A percentile compares a stretch with the other conserved stretches of the same genome.
Evolutionary conservation across 2,329 filamentous ascomycete species (phyloP).

Genomic region (Fusarium temperatum): DNA sequence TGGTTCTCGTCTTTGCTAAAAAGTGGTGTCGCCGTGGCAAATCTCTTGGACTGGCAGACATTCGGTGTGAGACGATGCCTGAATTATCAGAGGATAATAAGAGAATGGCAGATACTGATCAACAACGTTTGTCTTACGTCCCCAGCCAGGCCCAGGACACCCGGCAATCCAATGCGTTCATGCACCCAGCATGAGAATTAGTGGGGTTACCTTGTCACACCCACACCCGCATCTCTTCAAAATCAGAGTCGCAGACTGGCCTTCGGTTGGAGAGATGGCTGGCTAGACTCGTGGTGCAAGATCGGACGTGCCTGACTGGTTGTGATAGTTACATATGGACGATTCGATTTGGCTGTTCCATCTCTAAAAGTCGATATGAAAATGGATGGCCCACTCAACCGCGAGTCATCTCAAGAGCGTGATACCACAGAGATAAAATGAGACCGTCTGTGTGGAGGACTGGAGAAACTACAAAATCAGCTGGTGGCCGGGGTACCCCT

Average conservation of each 20-base stretch:
- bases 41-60: neutral
- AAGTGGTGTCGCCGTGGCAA: conserved; percentile 16
- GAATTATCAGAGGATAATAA: conserved; percentile 5
- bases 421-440: conserved; percentile 29
- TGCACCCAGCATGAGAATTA: conserved; percentile 30
- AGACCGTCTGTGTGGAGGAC: conserved; percentile 25
- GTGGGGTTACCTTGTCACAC: conserved; percentile 19
- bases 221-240: conserved; percentile 26
- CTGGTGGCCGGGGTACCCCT: conserved; percentile 31
- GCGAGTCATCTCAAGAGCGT: conserved; percentile 36
- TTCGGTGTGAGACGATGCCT: neutral
- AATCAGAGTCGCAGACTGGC: neutral
- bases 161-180: conserved; percentile 35
- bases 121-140: conserved; percentile 15
- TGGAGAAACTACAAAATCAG: conserved; percentile 39
- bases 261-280: conserved; percentile 11
- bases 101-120: conserved; percentile 5
- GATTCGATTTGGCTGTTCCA: neutral
- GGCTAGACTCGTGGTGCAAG: conserved; percentile 21
- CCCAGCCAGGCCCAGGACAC: conserved; percentile 17
- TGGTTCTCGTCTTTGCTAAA: neutral
- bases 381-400: conserved; percentile 35
- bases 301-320: conserved; percentile 21
- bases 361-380: neutral
- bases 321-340: neutral